These are phyloP conservation scores for Phytophthora podocarpi DNA, from an alignment of 352 stramenopile genomes.

Conservation along the genomic window DNA sequence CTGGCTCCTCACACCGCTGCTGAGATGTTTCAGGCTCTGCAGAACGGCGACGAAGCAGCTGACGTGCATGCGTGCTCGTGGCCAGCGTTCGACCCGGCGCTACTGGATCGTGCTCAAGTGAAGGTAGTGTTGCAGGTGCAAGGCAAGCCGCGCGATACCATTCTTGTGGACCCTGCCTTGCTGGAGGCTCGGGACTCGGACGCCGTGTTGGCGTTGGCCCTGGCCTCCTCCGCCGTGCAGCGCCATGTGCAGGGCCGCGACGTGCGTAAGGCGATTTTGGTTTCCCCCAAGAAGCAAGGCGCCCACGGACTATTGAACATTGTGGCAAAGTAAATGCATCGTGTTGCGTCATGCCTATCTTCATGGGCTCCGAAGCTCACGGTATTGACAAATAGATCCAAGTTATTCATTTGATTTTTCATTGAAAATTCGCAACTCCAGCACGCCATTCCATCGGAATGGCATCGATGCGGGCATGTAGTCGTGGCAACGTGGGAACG, in stretches of 20 bases:
- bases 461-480: no score
- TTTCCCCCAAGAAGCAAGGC: constrained; percentile 83
- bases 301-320: constrained; percentile 82
- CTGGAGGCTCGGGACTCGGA: constrained; percentile 58
- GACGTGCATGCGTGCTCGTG: constrained; percentile 73
- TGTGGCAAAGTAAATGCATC: constrained; percentile 47
- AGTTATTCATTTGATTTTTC: no score
- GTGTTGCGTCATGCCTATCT: no score
- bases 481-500: no score
- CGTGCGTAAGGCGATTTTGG: constrained; percentile 77
- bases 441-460: no score
- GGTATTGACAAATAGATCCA: constrained; percentile 17
- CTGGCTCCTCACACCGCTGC: constrained; percentile 79
- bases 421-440: no score
- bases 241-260: constrained; percentile 69
- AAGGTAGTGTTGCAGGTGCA: constrained; percentile 87
- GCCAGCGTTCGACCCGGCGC: constrained; percentile 56
- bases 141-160: constrained; percentile 75
- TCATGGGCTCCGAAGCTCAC: no score
- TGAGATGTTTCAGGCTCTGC: constrained; percentile 77
- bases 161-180: constrained; percentile 60
- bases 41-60: constrained; percentile 20
- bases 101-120: constrained; percentile 73
- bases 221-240: constrained; percentile 61
- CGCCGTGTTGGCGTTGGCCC: constrained; percentile 61